Percentiles rank a stretch among this genome's conserved stretches.
These are phyloP conservation scores for Eimeria zaria DNA, from an alignment of 169 alveolate genomes.

Conservation along the genomic window DNA sequence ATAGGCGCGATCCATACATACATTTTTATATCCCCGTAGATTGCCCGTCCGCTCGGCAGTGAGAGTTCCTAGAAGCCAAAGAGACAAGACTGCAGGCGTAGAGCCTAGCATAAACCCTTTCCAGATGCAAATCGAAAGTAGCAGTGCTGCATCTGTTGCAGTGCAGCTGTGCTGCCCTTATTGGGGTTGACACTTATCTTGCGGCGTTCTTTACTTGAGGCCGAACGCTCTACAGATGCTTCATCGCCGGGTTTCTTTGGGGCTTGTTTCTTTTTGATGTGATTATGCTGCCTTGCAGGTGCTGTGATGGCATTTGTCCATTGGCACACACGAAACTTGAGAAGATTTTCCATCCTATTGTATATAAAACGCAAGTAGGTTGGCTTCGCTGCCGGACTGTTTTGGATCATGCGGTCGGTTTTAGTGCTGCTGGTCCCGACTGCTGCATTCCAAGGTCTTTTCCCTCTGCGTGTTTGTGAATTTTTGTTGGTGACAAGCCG, in stretches of 20 bases:
- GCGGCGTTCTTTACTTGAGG: background rate
- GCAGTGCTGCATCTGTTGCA: background rate
- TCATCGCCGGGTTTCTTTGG: background rate
- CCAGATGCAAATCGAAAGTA: background rate
- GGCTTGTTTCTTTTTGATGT: background rate
- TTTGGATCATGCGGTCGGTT: background rate
- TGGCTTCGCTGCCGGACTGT: background rate
- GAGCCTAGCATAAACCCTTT: background rate
- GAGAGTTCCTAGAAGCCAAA: background rate
- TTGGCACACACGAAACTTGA: conserved; percentile 92
- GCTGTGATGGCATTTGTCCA: conserved; percentile 92
- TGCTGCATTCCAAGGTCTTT: background rate
- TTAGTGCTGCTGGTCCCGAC: background rate
- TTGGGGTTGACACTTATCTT: background rate
- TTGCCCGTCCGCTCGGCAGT: conserved; percentile 90
- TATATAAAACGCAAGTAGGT: conserved; percentile 91
- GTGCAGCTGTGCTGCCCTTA: background rate
- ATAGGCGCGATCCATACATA: conserved; percentile 89
- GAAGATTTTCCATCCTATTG: conserved; percentile 92
- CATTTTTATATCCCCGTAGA: conserved; percentile 93
- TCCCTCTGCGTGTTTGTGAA: background rate
- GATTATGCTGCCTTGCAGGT: conserved; percentile 54
- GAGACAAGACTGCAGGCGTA: background rate
- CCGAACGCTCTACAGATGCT: background rate
- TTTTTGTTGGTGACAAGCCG: background rate